Percentiles rank a stretch among this genome's conserved stretches.
Conservation (phyloP, 75 land plant genomes). For the Selaginella tamariscina region DNA sequence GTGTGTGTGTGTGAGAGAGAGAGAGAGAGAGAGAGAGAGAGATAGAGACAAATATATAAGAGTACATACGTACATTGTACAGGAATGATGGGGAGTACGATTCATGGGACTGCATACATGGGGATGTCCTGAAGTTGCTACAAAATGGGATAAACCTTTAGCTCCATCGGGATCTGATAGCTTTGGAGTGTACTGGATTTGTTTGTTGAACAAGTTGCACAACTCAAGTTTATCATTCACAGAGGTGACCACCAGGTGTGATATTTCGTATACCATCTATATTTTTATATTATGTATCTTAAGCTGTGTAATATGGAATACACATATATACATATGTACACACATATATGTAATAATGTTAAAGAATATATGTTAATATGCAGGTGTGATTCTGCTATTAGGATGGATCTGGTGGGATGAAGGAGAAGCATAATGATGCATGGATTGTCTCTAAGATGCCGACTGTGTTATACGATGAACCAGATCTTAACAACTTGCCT, state of each 20-base stretch:
- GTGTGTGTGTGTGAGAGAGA: no score
- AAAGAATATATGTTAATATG: neutral
- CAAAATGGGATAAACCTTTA: slow-evolving; percentile 29
- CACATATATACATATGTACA: neutral
- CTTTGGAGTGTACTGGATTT: slow-evolving; percentile 39
- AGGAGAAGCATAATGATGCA: slow-evolving; percentile 8
- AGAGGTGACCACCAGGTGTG: slow-evolving; percentile 27
- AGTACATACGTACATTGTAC: no score
- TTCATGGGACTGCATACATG: slow-evolving; percentile 36
- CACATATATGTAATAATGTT: no score
- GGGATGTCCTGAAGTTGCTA: slow-evolving; percentile 23
- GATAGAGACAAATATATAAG: no score
- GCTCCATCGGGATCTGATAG: slow-evolving; percentile 24
- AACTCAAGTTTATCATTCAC: slow-evolving; percentile 28
- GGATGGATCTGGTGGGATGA: slow-evolving; percentile 25
- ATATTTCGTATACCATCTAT: neutral
- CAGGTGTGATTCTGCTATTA: slow-evolving; percentile 3
- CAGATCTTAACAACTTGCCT: slow-evolving; percentile 22
- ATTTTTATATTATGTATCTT: neutral
- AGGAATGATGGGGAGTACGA: slow-evolving; percentile 32
- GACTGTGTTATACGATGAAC: slow-evolving; percentile 24
- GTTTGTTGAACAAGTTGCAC: slow-evolving; percentile 1
- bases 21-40: no score
- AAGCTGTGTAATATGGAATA: neutral
- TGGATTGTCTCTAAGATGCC: slow-evolving; percentile 36